Conservation (phyloP, 345 rosid species). For the Citrus maxima region DNA sequence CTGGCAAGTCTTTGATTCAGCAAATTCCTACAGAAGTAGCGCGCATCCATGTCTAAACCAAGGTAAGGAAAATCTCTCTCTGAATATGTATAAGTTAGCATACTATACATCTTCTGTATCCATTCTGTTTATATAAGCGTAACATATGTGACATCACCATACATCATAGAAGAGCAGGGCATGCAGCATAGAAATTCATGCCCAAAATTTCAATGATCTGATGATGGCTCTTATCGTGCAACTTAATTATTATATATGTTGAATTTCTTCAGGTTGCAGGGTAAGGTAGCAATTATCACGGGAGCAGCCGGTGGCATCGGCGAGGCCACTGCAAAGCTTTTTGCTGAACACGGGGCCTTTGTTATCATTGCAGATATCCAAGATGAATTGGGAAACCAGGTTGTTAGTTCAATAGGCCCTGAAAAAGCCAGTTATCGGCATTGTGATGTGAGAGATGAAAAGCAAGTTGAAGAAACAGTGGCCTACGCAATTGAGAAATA, state of each 20-base stretch:
- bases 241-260: not conserved
- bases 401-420: slow-evolving; percentile 1
- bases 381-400: not conserved
- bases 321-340: slow-evolving; percentile 2
- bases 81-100: no score
- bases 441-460: not conserved
- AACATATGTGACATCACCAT: not conserved
- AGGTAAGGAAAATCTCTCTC: not conserved
- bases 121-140: no score
- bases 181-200: not conserved
- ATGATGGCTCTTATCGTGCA: not conserved
- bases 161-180: not conserved
- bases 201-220: not conserved
- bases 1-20: not conserved
- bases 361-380: not conserved
- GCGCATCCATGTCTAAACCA: not conserved
- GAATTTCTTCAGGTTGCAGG: not conserved
- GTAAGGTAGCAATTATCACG: not conserved
- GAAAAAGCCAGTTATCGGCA: not conserved
- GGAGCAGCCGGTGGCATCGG: slow-evolving; percentile 2
- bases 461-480: slow-evolving; percentile 1
- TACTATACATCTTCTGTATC: no score
- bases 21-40: not conserved
- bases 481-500: not conserved
- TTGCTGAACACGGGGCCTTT: not conserved